These are phyloP conservation scores for Colletotrichum sp. DNA, from an alignment of 2,329 filamentous ascomycete genomes.

Conservation along the genomic window DNA sequence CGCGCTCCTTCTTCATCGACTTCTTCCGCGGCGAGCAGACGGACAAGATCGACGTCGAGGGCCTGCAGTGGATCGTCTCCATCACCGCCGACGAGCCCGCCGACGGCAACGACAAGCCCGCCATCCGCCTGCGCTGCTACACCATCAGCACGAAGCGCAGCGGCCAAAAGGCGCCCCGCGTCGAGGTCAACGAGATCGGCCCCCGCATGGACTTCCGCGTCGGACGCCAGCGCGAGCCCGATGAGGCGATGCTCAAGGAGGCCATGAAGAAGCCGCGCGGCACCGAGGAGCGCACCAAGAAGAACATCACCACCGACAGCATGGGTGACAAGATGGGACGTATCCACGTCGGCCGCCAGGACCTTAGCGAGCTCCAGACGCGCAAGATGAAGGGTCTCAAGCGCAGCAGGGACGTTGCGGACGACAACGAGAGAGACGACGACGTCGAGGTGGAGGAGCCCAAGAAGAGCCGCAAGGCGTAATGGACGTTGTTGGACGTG, in stretches of 20 bases:
- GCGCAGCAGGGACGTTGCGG: conserved; percentile 70
- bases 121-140: conserved; percentile 78
- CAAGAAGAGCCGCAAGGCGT: conserved; percentile 22
- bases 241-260: conserved; percentile 82
- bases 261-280: conserved; percentile 86
- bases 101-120: conserved; percentile 53
- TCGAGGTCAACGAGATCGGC: conserved; percentile 95
- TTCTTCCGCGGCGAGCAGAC: conserved; percentile 82
- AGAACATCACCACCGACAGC: conserved; percentile 90
- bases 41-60: conserved; percentile 90
- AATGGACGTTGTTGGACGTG: background rate
- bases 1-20: conserved; percentile 87
- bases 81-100: conserved; percentile 74
- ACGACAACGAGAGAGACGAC: conserved; percentile 54
- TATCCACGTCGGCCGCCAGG: conserved; percentile 89
- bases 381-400: conserved; percentile 99
- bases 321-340: conserved; percentile 97
- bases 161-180: conserved; percentile 84
- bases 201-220: conserved; percentile 91
- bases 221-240: conserved; percentile 80
- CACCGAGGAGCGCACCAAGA: conserved; percentile 81
- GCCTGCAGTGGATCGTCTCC: conserved; percentile 87
- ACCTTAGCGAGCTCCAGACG: conserved; percentile 86
- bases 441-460: conserved; percentile 44
- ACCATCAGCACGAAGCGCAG: conserved; percentile 85